Conservation (phyloP, 257 asterid genomes). For the Solanum sejunctum region DNA sequence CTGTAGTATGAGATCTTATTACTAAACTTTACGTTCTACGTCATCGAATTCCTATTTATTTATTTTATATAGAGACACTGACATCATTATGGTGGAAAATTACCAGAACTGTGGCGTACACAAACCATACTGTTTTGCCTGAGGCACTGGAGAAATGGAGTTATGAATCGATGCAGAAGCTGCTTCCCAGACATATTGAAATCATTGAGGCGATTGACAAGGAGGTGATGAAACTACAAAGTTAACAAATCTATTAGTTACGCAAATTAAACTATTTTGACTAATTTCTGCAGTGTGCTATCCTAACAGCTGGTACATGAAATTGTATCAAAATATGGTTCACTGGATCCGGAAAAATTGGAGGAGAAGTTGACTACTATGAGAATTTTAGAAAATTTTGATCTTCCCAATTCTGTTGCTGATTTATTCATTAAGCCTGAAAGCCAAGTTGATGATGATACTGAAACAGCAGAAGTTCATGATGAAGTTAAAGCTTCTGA, state of each 20-base stretch:
- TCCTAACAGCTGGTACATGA: constrained; percentile 55
- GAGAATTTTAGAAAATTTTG: constrained; percentile 78
- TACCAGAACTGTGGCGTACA: constrained; percentile 81
- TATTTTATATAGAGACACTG: neutral
- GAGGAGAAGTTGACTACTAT: constrained; percentile 41
- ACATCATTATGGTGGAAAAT: constrained; percentile 9
- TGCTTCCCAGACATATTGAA: constrained; percentile 85
- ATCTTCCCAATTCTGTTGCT: constrained; percentile 45
- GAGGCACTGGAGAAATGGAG: constrained; percentile 95
- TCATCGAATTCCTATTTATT: neutral
- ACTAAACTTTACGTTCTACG: neutral
- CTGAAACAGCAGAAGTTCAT: neutral
- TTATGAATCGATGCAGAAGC: constrained; percentile 58
- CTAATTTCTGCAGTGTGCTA: constrained; percentile 1
- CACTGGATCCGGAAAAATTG: constrained; percentile 38
- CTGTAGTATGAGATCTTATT: neutral
- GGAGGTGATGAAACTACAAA: constrained; percentile 33
- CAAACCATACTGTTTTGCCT: constrained; percentile 84
- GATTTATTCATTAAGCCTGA: constrained; percentile 16
- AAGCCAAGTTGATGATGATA: constrained; percentile 4
- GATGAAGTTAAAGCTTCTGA: constrained; percentile 9
- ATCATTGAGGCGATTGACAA: constrained; percentile 71
- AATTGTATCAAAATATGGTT: constrained; percentile 50
- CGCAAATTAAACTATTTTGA: constrained; percentile 5
- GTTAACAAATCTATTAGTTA: constrained; percentile 1